Evolutionary conservation across 495 filamentous ascomycete species (phyloP).

Genomic region (Terfezia boudieri): DNA sequence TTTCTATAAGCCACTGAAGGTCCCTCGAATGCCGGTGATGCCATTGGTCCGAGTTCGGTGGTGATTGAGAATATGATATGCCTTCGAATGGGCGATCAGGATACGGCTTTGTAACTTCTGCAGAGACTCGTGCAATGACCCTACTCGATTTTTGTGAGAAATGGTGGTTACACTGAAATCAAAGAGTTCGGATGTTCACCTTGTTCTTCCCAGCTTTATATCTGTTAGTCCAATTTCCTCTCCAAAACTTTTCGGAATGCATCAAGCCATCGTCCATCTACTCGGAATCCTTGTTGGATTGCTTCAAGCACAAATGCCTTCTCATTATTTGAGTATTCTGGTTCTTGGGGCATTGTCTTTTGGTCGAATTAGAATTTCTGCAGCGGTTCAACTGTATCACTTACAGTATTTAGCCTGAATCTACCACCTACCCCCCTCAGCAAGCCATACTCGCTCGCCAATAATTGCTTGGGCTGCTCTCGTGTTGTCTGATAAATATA

Average conservation of each 20-base stretch:
- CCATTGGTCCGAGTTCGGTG: slow-evolving; percentile 80
- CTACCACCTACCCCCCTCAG: no score
- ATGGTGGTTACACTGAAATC: neutral
- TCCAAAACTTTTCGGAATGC: slow-evolving; percentile 57
- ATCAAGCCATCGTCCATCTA: slow-evolving; percentile 64
- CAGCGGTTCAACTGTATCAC: no score
- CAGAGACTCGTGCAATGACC: slow-evolving; percentile 64
- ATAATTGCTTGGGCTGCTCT: no score
- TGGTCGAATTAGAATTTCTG: no score
- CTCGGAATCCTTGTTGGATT: slow-evolving; percentile 47
- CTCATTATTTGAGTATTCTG: slow-evolving; percentile 57
- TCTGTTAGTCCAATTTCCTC: slow-evolving; percentile 82
- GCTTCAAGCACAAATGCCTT: slow-evolving; percentile 54
- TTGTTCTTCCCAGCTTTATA: slow-evolving; percentile 74
- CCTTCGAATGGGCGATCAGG: slow-evolving; percentile 84
- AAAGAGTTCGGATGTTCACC: slow-evolving; percentile 25
- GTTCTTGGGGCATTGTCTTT: slow-evolving; percentile 61
- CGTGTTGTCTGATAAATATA: no score
- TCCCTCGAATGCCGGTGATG: slow-evolving; percentile 62
- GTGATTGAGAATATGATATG: slow-evolving; percentile 75
- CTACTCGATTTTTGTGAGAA: slow-evolving; percentile 24
- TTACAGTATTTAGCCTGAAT: no score
- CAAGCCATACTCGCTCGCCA: no score
- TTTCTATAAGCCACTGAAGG: neutral
- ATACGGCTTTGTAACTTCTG: slow-evolving; percentile 62